Base-by-base conservation (phyloP, 768 basidiomycete species). In the Tubosaeta brunneosetosa region DNA sequence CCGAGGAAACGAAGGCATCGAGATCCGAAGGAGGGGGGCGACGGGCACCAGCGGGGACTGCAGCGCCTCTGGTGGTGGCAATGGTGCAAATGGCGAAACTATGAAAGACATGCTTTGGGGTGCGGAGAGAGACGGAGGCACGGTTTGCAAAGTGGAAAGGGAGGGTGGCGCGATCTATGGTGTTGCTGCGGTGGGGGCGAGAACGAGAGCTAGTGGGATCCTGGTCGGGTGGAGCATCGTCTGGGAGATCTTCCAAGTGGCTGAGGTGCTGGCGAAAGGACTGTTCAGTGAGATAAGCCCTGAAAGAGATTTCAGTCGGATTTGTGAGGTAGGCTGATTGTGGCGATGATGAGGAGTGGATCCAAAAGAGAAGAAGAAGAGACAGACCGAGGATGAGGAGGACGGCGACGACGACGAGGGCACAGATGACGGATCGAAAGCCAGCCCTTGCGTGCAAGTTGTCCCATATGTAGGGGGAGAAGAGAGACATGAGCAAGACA, bases 261-360 rank as follows among this genome's bases (percentile, higher is more conserved):
- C 84, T 90, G 55, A 97, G 81, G 69, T 97, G 94, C 50, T 91
- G 89, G 48, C 94, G 90, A 69, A 99, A 97, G 25, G 93, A 94
- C 65, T 91, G 90, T 65, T 97, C 94, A n/a, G 94, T 98, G 60
- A 98, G 85, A 73, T 91, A 94, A 17, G 92, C 78, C 48, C 94
- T 85, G 72, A 99, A 97, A 7, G 93, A 93, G 44, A 85, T 85
- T 71, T 97, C 94, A 51, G 87, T 84, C 22, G 95, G 95, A 70
- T 97, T 98, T 32, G 93, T 91, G 66, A 94, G 82, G 75, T 93
- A 93, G 44, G 94, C 95, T 97, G 74, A 41, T 55, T 32, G 42
- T 58, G 43, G 36, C 4, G 26, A 46, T 22, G 49, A 49, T 52
- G 29, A 57, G 50, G 12, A 31, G 19, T 27, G 49, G 19, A 31